Evolutionary conservation across 371 early-diverging fungal species (phyloP), one percentile per base, ranked within the genome.

Genomic region (Apophysomyces elegans): DNA sequence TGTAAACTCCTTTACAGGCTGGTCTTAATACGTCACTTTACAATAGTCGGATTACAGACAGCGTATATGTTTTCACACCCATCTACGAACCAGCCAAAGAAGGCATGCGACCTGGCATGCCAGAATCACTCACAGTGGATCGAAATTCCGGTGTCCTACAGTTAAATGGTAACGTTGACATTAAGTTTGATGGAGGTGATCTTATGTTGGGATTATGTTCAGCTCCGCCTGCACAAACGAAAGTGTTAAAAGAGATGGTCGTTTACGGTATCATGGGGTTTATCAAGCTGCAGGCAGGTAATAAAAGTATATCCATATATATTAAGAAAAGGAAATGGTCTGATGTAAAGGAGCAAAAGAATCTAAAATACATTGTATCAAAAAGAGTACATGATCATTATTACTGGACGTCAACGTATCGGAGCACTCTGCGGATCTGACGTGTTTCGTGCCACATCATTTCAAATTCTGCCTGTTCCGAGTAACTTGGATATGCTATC

Each of bases 391-490:
- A 70, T 97, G 70, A 80, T 97, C 36, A 86, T 93, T 37, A 89
- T 96, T 43, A 95, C 95, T 4, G 87, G 86, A 26, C 85, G 94
- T 46, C 84, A 82, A 56, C 77, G 79, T 56, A 79, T 92, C 13
- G 95, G 95, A 5, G 59, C 76, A 9, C 70, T 88, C 39, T 71
- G 76, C 7, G 85, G 82, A 14, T 81, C 91, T 43, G 86, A 89
- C 39, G 85, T 97, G 26, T 96, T 88, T 79, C 81, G 83, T 37
- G 81, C 94, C 16, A 85, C 88, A 13, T 83, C 84, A n/a, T 89
- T 91, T 70, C 81, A 81, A 67, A 81, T 96, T 37, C 70, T 94
- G 37, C 91, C 95, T 11, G 79, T 93, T 14, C 85, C 88, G 4
- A 75, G 74, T 18, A 80, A 85, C 65, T 72, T 79, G 58, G 71